A percentile compares a stretch with the other conserved stretches of the same genome.
Conservation (phyloP, 305 asterid species). For the Fraxinus platypoda region DNA sequence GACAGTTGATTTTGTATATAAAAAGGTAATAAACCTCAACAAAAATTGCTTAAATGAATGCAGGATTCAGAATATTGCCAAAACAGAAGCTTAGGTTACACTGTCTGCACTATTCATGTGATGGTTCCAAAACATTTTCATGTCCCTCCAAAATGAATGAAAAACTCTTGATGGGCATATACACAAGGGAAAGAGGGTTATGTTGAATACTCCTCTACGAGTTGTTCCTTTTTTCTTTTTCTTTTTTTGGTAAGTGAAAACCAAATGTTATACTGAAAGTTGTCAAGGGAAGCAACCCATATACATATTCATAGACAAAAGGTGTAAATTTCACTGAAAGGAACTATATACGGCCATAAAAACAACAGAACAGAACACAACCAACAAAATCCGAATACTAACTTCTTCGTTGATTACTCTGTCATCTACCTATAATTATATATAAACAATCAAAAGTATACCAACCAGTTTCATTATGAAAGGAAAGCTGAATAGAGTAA, state of each 20-base stretch:
- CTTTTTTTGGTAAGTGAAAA: background rate
- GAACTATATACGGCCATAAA: background rate
- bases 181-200: background rate
- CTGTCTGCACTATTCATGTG: background rate
- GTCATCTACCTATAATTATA: background rate
- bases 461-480: background rate
- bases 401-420: background rate
- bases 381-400: background rate
- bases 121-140: background rate
- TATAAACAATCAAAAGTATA: background rate
- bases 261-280: background rate
- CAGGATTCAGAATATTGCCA: background rate
- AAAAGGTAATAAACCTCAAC: background rate
- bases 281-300: background rate
- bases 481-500: background rate
- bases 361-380: background rate
- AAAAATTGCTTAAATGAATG: background rate
- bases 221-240: too few relatives aligned
- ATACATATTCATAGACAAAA: background rate
- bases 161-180: background rate
- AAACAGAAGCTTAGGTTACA: background rate
- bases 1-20: background rate
- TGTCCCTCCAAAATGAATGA: background rate
- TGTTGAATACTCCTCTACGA: background rate
- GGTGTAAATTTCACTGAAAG: background rate